Base-by-base conservation (phyloP, 2,329 filamentous ascomycete species). In the Dactylellina parvicollis region DNA sequence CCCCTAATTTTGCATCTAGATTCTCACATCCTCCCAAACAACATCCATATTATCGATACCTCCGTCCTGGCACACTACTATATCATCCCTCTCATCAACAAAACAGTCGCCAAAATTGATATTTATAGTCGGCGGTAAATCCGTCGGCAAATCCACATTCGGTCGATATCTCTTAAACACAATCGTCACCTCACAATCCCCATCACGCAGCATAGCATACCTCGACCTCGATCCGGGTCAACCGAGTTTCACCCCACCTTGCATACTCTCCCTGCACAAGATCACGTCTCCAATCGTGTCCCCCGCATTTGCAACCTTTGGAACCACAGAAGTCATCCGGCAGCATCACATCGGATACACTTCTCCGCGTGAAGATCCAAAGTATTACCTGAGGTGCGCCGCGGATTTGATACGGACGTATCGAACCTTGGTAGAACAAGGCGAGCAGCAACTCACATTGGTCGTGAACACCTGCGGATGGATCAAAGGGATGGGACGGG, bases 151-250 rank as follows among this genome's bases (percentile, higher is more conserved):
- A 75, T 77, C 75, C 20, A 77, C 74, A 3, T 75, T 77, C 36
- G 54, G 75, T 16, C 70, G 75, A 22, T 70, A 64, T 16, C 49
- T 76, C 0, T 30, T 69, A 7, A 75, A 77, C 47, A 65, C 42
- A 3, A 57, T 71, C 73, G 64, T 73, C 76, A 76, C 77, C 76
- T 76, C 76, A 36, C 38, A 69, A 74, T 47, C 77, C 18, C 56
- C 62, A 4, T 79, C 77, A 18, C n/a, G 76, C 7, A 79, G 80
- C 54, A 82, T 89, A 24, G 84, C 83, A 61, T 82, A 90, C n/a
- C 83, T 95, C 4, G 91, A 95, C 76, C 83, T 94, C 8, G 91
- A 95, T 78, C 89, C 90, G 0, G 89, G 88, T 0, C 90, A 92
- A 77, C 90, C 91, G 1, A 91, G 93, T 78, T 92, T 90, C 78